Evolutionary conservation across 768 basidiomycete genomes (phyloP), one percentile per base, ranked within the genome.

Genomic region (Plicaturopsis crispa): DNA sequence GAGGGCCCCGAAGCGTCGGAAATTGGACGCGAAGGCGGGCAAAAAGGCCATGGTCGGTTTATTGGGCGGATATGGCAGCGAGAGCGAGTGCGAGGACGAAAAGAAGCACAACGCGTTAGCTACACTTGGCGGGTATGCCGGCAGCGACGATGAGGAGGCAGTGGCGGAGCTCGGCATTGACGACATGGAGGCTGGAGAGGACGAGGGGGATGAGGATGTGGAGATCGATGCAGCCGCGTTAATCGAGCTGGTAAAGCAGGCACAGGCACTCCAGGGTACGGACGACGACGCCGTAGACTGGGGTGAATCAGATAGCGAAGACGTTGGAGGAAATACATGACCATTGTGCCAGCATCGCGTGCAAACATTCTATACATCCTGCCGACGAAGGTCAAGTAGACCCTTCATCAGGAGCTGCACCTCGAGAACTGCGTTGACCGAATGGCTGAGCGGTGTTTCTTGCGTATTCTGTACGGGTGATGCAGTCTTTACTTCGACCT

Each of bases 401-500:
- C 87, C 87, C 48, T 88, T 89, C 84, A 91, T 88, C 32, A 88
- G 66, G 11, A 76, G 62, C 51, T 90, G 88, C 8, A 90, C 78
- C 43, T 89, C 82, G 1, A 89, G 70, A 1, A 90, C 80, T 2
- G 80, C 81, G 13, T 87, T 80, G 21, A 85, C 76, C 6, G 76
- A 70, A 12, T 69, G 67, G 39, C 70, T 74, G n/a, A 89, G 65
- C 4, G 86, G 87, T 2, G 73, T 81, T 43, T 82, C 80, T 53
- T 80, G 84, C 0, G 80, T 83, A 41, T 84, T 86, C 12, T 82
- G 75, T 31, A 84, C 76, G 5, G 88, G 88, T 3, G 70, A 66
- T 2, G 85, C 83, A 1, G 87, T 87, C 56, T 84, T 88, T 35
- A 88, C 86, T 61, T 90, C 84, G 24, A 91, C 85, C 54, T 89